Base-by-base conservation (phyloP, 2,329 filamentous ascomycete genomes). In the Phoma sp. region DNA sequence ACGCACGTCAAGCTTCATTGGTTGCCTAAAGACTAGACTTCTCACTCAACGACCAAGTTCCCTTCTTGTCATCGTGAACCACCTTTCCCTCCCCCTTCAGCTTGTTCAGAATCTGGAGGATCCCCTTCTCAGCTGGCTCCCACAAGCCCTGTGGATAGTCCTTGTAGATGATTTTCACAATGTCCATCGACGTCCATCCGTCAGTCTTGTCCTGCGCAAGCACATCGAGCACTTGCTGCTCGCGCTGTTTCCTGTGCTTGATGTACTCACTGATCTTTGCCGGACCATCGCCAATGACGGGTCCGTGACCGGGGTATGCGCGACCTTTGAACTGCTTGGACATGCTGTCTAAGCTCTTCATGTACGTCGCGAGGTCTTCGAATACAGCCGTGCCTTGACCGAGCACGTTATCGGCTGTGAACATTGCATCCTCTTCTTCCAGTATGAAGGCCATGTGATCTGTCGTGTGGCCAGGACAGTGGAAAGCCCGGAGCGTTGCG, bases 301-400 rank as follows among this genome's bases (percentile, higher is more conserved):
- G 83, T 0, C 95, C 95, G 69, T 99, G 95, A 4, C 91, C 94
- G 0, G 95, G 94, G 72, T 96, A 98, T 2, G 88, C 92, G 43
- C 85, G 81, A 1, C 90, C 89, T 0, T 74, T 75, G 64, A 91
- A 90, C 6, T 86, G 78, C 21, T 76, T 74, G 40, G 81, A 79
- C 91, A 96, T 95, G 60, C 81, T 81, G 35, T 85, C 80, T 12
- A 96, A 79, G 55, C 86, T 91, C 19, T 74, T 70, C 59, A 96
- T 78, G 71, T 96, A 96, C 0, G 79, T 77, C 1, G 77, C 74
- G 8, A 96, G 80, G 60, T 95, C 85, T 72, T 96, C 91, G 63
- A 96, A 96, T 0, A 95, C 91, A 3, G 90, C 87, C 2, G 91
- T 96, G 12, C 92, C 92, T 57, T 96, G 90, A 1, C 92, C 92